Evolutionary conservation across 2,329 filamentous ascomycete genomes (phyloP), one percentile per base, ranked within the genome.

Genomic region (Talaromyces piceae): DNA sequence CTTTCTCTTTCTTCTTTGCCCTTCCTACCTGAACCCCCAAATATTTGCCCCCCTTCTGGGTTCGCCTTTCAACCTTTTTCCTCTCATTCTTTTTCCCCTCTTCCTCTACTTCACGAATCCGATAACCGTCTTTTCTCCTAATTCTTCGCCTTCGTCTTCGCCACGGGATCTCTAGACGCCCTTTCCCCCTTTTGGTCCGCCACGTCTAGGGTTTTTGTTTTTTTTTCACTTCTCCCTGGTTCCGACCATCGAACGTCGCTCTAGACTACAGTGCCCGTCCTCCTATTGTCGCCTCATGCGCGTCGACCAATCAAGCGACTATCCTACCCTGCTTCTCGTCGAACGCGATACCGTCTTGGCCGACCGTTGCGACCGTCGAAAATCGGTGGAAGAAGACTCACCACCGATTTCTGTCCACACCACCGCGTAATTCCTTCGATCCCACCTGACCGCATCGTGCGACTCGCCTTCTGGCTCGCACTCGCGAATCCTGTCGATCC

Each of bases 261-360:
- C 11, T 13, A 37, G 33, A 37, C 33, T 37, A n/a, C n/a, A 37
- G 33, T 37, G n/a, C 9, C 20, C 20, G 16, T 20, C 12, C 16
- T 3, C 33, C 7, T 20, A 56, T 55, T 58, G 55, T 56, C 57
- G 37, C 58, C 61, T 61, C 52, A 53, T 53, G 56, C 51, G 50
- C 55, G 44, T 53, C 51, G 44, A 50, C 50, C 50, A 47, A 23
- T 52, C 25, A 39, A 27, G 41, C 31, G 43, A 50, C 50, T 20
- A 16, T 48, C 47, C 27, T 49, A 54, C 57, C 55, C 58, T 52
- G 53, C 54, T 41, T 23, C 46, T 55, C 3, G 1, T 37, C 33
- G 33, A 37, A 37, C 33, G 33, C 48, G 53, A 57, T 51, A 49
- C 45, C 52, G 45, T 49, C 55, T 45, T 49, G 44, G 41, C 49